These are phyloP conservation scores for Tricholoma flavovirens DNA, from an alignment of 768 basidiomycete species.

Conservation along the genomic window DNA sequence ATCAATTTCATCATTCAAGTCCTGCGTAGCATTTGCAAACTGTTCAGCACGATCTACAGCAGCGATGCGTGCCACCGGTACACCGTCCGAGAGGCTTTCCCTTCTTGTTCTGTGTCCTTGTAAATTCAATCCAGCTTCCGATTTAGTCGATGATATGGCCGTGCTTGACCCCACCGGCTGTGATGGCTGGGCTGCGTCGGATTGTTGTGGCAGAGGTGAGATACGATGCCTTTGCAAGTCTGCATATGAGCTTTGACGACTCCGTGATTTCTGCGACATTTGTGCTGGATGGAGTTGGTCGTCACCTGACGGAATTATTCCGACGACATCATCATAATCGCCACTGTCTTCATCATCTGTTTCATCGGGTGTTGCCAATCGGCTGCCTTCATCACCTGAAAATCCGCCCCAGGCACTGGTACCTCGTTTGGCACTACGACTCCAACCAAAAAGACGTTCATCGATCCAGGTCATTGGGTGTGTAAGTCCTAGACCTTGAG, in stretches of 20 bases:
- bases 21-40: slow-evolving; percentile 60
- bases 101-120: slow-evolving; percentile 47
- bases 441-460: slow-evolving; percentile 92
- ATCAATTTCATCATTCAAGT: slow-evolving; percentile 59
- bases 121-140: slow-evolving; percentile 37
- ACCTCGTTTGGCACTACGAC: slow-evolving; percentile 67
- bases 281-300: slow-evolving; percentile 29
- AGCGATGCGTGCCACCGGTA: slow-evolving; percentile 60
- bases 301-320: slow-evolving; percentile 50
- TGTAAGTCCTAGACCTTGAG: slow-evolving; percentile 75
- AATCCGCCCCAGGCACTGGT: slow-evolving; percentile 82
- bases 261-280: slow-evolving; percentile 47
- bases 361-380: slow-evolving; percentile 64
- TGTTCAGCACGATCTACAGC: slow-evolving; percentile 48
- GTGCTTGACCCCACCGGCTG: slow-evolving; percentile 1
- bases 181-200: background rate
- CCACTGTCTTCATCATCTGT: slow-evolving; percentile 86
- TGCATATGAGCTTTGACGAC: slow-evolving; percentile 73
- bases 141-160: slow-evolving; percentile 19
- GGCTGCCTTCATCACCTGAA: slow-evolving; percentile 50
- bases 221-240: slow-evolving; percentile 67
- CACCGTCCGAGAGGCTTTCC: slow-evolving; percentile 57
- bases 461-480: slow-evolving; percentile 97
- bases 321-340: slow-evolving; percentile 87
- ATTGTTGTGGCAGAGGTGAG: slow-evolving; percentile 10